A percentile compares a stretch with the other conserved stretches of the same genome.
phyloP scores from a whole-genome alignment of 225 moss, liverwort and hornwort species.

The Climacium dendroides region DNA sequence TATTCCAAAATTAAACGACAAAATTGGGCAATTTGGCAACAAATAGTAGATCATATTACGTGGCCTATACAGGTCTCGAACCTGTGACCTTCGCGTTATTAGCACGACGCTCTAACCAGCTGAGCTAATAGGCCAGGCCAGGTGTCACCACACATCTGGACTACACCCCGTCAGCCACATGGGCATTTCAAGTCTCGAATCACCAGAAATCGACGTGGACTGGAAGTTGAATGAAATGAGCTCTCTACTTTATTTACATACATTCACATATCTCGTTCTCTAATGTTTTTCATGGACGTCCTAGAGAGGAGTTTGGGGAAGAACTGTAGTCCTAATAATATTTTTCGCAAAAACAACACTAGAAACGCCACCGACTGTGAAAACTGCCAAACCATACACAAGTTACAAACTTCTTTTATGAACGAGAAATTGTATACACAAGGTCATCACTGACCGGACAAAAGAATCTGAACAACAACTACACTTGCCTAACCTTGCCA shows the following conservation, averaged over 20 bases:
- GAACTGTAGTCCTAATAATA: not conserved
- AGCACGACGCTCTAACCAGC: conserved; percentile 22
- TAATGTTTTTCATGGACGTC: no score
- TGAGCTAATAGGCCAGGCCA: conserved; percentile 7
- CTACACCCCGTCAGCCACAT: rapidly evolving
- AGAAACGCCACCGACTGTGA: not conserved
- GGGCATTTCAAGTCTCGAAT: rapidly evolving
- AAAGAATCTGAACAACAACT: conserved; percentile 39
- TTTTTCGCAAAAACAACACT: not conserved
- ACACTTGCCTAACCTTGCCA: conserved; percentile 8
- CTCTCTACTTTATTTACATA: not conserved
- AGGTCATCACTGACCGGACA: conserved; percentile 20
- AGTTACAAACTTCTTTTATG: conserved; percentile 16
- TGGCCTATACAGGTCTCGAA: conserved; percentile 4
- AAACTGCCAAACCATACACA: not conserved
- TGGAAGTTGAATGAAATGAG: rapidly evolving
- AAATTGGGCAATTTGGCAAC: not conserved
- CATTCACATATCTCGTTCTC: no score
- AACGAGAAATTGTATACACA: conserved; percentile 37
- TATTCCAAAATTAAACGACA: not conserved
- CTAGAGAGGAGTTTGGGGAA: not conserved
- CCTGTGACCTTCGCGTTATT: conserved; percentile 23
- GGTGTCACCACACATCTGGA: rapidly evolving
- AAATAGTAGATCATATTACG: no score
- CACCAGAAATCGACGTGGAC: not conserved